A percentile compares a stretch with the other conserved stretches of the same genome.
Evolutionary conservation across 805 yeast species (phyloP).

Genomic region (Ogataea pilisensis): DNA sequence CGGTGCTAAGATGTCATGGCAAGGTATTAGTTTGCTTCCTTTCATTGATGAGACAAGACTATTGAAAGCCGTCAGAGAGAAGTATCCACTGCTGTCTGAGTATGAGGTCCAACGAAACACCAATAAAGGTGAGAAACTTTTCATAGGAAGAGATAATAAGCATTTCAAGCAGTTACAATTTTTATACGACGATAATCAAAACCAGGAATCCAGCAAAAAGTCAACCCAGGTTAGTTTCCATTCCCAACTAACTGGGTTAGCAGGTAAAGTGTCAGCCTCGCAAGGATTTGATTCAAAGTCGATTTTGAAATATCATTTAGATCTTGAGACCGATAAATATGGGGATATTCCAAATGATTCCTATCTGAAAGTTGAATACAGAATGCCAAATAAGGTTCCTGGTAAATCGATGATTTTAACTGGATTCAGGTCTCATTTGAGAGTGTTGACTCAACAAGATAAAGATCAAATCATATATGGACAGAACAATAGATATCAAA

Average conservation of each 20-base stretch:
- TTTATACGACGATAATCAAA: slow-evolving; percentile 37
- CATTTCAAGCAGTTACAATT: slow-evolving; percentile 37
- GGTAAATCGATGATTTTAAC: slow-evolving; percentile 83
- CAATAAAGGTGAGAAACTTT: slow-evolving; percentile 63
- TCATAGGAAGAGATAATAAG: slow-evolving; percentile 61
- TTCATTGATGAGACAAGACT: slow-evolving; percentile 83
- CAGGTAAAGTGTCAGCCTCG: slow-evolving; percentile 49
- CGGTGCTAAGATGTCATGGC: slow-evolving; percentile 94
- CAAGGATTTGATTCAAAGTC: slow-evolving; percentile 34
- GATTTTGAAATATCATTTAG: slow-evolving; percentile 42
- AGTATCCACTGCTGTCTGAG: slow-evolving; percentile 60
- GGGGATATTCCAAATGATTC: slow-evolving; percentile 37
- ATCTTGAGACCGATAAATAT: slow-evolving; percentile 28
- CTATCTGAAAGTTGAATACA: slow-evolving; percentile 46
- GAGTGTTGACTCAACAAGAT: slow-evolving; percentile 65
- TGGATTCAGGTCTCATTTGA: slow-evolving; percentile 64
- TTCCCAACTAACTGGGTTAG: slow-evolving; percentile 49
- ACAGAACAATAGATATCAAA: slow-evolving; percentile 31
- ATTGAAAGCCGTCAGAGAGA: slow-evolving; percentile 57
- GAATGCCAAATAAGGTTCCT: slow-evolving; percentile 53
- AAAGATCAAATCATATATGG: slow-evolving; percentile 55
- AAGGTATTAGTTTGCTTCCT: slow-evolving; percentile 85
- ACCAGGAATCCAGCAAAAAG: not conserved
- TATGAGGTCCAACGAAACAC: slow-evolving; percentile 70
- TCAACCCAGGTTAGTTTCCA: slow-evolving; percentile 37